Evolutionary conservation across 164 flowering plant genomes (phyloP), one percentile per base, ranked within the genome.

Genomic region (Stephania yunnanensis): DNA sequence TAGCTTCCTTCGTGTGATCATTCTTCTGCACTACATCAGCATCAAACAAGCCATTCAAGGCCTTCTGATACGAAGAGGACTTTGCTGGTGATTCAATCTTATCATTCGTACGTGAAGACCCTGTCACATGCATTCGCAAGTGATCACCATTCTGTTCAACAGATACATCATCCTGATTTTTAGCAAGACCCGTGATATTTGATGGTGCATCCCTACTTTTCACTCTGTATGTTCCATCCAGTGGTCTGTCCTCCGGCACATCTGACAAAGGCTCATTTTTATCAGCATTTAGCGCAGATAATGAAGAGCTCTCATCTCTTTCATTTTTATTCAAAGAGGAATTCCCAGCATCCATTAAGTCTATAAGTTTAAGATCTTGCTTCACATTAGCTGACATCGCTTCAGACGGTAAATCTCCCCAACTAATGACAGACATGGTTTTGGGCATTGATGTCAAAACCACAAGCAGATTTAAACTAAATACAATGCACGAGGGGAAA

Each of bases 401-500:
- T 73, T 72, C 80, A 72, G 70, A 76, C 48, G 84, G 80, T 75
- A 79, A 82, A 81, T 78, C 78, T 78, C 83, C 90, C 93, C 96
- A 89, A 78, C 88, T 84, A 77, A 92, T 89, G 25, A 84, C 82
- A 77, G 87, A 81, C 46, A 77, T 65, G 1, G 80, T 73, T 72
- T 83, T 79, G 66, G 85, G 82, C 75, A 86, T 85, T 73, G 94
- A 87, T 58, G 94, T 91, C 75, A 94, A 80, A 81, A 86, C 91
- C 48, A 81, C 84, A 84, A 92, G 81, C 45, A 94, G 81, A 71
- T 91, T 81, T 77, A 94, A 87, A 71, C 98, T 88, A 63, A 88
- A 81, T 7, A 92, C 85, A 74, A 94, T 91, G 19, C 97, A 85
- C 66, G 93, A 86, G 76, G 98, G 95, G 84, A 92, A 92, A 71